These are phyloP conservation scores for Boletus rufocinnamomeus DNA, from an alignment of 768 basidiomycete species.

Conservation along the genomic window DNA sequence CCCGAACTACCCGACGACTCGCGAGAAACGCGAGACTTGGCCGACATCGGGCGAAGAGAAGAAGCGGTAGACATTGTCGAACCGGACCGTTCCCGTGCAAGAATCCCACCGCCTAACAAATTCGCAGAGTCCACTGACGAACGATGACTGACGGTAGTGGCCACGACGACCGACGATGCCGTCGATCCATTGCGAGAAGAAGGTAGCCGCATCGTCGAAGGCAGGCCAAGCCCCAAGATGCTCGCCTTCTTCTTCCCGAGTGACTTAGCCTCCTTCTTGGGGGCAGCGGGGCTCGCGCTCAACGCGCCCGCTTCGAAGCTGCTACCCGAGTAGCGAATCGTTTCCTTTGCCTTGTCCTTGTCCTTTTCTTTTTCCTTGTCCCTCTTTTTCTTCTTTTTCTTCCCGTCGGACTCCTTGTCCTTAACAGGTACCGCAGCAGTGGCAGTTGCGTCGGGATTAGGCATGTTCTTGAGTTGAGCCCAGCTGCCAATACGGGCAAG, in stretches of 20 bases:
- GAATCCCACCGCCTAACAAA: slow-evolving; percentile 33
- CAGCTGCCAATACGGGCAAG: slow-evolving; percentile 73
- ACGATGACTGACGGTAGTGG: slow-evolving; percentile 15
- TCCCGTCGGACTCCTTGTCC: slow-evolving; percentile 33
- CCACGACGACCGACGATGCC: slow-evolving; percentile 34
- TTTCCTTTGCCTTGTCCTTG: slow-evolving; percentile 36
- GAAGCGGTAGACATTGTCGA: slow-evolving; percentile 44
- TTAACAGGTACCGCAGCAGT: slow-evolving; percentile 29
- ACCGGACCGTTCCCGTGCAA: slow-evolving; percentile 37
- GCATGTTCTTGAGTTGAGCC: slow-evolving; percentile 54
- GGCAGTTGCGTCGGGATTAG: slow-evolving; percentile 34
- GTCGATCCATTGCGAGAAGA: slow-evolving; percentile 38
- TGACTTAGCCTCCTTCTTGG: slow-evolving; percentile 34
- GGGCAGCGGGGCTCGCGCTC: slow-evolving; percentile 38
- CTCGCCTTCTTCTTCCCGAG: slow-evolving; percentile 59
- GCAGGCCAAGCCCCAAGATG: slow-evolving; percentile 62
- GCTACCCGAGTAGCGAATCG: slow-evolving; percentile 52
- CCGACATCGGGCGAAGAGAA: slow-evolving; percentile 51
- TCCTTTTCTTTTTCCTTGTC: slow-evolving; percentile 40
- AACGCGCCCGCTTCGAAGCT: slow-evolving; percentile 70
- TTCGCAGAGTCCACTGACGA: slow-evolving; percentile 37
- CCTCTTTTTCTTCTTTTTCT: slow-evolving; percentile 42
- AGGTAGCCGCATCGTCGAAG: slow-evolving; percentile 54
- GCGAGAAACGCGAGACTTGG: slow-evolving; percentile 42
- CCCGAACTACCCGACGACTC: slow-evolving; percentile 44